These are phyloP conservation scores for Pseudonitzschia delicatissima DNA, from an alignment of 108 stramenopile genomes.

Conservation along the genomic window DNA sequence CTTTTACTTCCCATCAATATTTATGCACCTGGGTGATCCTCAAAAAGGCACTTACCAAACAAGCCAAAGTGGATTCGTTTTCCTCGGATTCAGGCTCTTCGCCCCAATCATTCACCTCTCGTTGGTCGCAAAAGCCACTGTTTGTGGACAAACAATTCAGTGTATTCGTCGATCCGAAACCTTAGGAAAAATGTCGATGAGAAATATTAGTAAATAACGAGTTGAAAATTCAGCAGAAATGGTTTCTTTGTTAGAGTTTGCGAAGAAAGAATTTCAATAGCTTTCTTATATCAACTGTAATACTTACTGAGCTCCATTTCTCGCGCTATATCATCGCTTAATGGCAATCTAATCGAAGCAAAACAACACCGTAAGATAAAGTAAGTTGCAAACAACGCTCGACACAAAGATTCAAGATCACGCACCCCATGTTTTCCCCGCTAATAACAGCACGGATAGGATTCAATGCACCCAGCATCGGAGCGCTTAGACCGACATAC, in stretches of 20 bases:
- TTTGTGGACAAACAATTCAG: slow-evolving; percentile 76
- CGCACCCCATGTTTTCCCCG: slow-evolving; percentile 85
- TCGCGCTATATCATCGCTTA: slow-evolving; percentile 70
- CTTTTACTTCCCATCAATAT: background rate
- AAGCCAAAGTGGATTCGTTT: slow-evolving; percentile 9
- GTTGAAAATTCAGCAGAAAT: too few relatives aligned
- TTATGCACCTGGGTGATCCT: background rate
- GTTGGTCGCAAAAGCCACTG: slow-evolving; percentile 58
- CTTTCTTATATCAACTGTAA: background rate
- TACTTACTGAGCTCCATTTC: slow-evolving; percentile 72
- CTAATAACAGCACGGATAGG: slow-evolving; percentile 78
- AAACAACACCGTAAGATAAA: background rate
- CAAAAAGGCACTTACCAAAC: background rate
- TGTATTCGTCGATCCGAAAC: slow-evolving; percentile 78
- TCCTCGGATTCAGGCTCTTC: slow-evolving; percentile 16
- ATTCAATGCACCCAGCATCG: slow-evolving; percentile 78
- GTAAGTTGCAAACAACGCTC: background rate
- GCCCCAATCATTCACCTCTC: slow-evolving; percentile 26
- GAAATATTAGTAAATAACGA: too few relatives aligned
- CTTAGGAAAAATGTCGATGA: slow-evolving; percentile 17
- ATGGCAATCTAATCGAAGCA: slow-evolving; percentile 38
- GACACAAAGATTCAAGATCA: background rate
- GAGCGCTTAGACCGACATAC: slow-evolving; percentile 79
- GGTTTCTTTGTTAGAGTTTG: too few relatives aligned
- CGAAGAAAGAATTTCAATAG: background rate